Conservation (phyloP, 805 yeast genomes). For the Nakazawaea molendinolei region DNA sequence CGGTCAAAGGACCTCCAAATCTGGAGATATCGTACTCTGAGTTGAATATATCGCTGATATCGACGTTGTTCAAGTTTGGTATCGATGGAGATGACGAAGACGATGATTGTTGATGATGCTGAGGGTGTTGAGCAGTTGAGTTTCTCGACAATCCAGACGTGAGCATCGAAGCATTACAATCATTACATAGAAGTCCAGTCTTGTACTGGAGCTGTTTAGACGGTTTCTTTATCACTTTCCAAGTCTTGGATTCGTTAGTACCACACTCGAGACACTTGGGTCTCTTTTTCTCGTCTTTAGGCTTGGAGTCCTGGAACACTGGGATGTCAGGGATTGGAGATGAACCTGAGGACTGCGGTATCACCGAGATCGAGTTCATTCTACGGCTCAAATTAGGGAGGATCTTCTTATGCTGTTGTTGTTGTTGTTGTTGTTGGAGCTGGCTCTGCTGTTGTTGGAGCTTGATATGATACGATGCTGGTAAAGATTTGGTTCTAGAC, state of each 20-base stretch:
- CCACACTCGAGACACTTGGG: constrained; percentile 11
- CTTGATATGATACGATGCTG: constrained; percentile 1
- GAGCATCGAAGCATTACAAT: constrained; percentile 10
- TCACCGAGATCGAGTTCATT: constrained; percentile 6
- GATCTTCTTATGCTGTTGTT: background rate
- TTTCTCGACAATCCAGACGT: constrained; percentile 3
- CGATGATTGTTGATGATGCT: background rate
- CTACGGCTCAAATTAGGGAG: constrained; percentile 1
- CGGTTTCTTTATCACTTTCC: constrained; percentile 10
- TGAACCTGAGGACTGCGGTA: constrained; percentile 1
- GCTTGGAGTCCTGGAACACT: constrained; percentile 7
- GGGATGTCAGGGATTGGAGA: constrained; percentile 5
- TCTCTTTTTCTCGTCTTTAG: constrained; percentile 1
- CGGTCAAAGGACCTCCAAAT: constrained; percentile 41
- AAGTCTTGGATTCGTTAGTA: constrained; percentile 9
- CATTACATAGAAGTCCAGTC: constrained; percentile 11
- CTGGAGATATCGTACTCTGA: constrained; percentile 8
- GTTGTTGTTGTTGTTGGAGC: background rate
- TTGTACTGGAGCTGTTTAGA: constrained; percentile 3
- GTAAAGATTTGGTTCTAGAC: constrained; percentile 10
- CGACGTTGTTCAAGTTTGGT: constrained; percentile 2
- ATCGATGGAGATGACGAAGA: constrained; percentile 4
- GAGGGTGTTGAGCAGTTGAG: background rate
- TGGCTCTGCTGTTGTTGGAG: background rate
- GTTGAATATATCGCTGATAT: constrained; percentile 6